phyloP scores from a whole-genome alignment of 139 green algal species.

The Diplosphaera chodatii region DNA sequence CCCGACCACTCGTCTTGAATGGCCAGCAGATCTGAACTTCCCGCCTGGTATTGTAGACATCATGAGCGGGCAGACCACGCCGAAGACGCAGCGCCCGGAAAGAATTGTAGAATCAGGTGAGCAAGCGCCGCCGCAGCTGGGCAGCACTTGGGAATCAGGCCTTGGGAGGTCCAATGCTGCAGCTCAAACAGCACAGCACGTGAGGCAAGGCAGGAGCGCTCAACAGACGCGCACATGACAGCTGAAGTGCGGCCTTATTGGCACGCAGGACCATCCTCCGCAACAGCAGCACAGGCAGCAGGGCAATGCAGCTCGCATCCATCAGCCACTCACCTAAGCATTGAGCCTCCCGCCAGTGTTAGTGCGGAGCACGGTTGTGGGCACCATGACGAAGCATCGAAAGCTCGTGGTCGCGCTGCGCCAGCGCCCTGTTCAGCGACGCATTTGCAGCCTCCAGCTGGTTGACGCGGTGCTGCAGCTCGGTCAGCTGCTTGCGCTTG shows the following conservation, averaged over 20 bases:
- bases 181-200: no score
- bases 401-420: conserved; percentile 4
- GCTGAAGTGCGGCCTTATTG: no score
- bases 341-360: background rate
- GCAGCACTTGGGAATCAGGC: background rate
- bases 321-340: no score
- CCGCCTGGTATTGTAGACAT: conserved; percentile 2
- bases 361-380: background rate
- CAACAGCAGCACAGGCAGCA: no score
- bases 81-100: background rate
- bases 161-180: background rate
- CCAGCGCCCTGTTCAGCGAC: background rate
- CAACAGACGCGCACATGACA: no score
- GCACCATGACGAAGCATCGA: background rate
- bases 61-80: background rate
- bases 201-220: no score
- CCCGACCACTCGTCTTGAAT: no score
- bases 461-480: conserved; percentile 15
- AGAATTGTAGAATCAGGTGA: background rate
- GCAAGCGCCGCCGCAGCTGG: background rate
- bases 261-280: no score
- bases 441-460: conserved; percentile 23
- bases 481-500: conserved; percentile 12
- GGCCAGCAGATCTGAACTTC: background rate
- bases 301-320: no score